Conservation (phyloP, 768 basidiomycete genomes). For the Amanita polypyramis region DNA sequence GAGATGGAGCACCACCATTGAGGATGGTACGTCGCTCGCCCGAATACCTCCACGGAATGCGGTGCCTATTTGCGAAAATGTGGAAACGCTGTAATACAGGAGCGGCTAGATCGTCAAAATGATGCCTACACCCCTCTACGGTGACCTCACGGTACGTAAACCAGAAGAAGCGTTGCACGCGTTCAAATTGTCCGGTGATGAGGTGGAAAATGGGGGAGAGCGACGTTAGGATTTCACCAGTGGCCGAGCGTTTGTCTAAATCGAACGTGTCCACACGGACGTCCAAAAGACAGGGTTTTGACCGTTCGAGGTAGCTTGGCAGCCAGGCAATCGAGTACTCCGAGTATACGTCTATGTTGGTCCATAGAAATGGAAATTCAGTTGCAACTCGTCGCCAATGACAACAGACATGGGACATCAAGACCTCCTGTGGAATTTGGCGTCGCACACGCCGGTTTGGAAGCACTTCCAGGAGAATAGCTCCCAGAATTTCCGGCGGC, state of each 20-base stretch:
- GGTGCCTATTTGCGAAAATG: neutral
- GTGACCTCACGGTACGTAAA: neutral
- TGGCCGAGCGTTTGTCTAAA: conserved; percentile 12
- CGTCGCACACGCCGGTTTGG: conserved; percentile 14
- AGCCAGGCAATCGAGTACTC: conserved; percentile 16
- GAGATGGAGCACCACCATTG: conserved; percentile 13
- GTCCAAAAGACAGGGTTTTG: conserved; percentile 18
- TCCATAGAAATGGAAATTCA: conserved; percentile 29
- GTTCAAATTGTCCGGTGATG: neutral
- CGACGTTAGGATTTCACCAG: neutral
- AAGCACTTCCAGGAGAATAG: conserved; percentile 17
- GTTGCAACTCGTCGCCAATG: conserved; percentile 29
- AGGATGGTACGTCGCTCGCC: conserved; percentile 10
- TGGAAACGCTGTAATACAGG: neutral
- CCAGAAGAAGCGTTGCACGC: conserved; percentile 7
- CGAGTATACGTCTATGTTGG: conserved; percentile 22
- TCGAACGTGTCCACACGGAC: conserved; percentile 22
- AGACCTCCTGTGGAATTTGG: conserved; percentile 24
- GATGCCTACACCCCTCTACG: neutral
- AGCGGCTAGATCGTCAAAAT: neutral
- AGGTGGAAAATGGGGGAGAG: neutral
- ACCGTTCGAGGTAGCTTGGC: conserved; percentile 20
- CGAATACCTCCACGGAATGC: neutral
- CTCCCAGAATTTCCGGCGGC: conserved; percentile 22
- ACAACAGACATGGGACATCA: conserved; percentile 30